Conservation (phyloP, 441 rosid species). For the Aleurites moluccanus region DNA sequence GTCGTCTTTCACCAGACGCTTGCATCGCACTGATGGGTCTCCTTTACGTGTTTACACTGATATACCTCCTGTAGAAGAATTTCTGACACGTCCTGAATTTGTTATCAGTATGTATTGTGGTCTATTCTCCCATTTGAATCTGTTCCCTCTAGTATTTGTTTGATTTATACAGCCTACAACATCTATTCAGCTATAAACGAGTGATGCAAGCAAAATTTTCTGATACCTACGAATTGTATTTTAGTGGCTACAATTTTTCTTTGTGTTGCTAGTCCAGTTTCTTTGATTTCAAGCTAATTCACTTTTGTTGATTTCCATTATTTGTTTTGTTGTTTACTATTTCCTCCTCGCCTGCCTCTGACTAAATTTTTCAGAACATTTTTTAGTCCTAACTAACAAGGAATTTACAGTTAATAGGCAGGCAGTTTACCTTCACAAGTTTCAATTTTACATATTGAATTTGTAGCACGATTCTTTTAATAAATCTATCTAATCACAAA, state of each 20-base stretch:
- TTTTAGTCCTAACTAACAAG: not conserved
- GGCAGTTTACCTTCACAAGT: not conserved
- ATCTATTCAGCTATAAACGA: not conserved
- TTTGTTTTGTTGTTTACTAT: slow-evolving; percentile 10
- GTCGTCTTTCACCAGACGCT: slow-evolving; percentile 40
- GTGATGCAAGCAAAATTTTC: not conserved
- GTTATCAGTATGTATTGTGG: slow-evolving; percentile 61
- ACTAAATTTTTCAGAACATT: not conserved
- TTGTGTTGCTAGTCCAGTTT: not conserved
- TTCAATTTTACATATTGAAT: not conserved
- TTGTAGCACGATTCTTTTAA: not conserved
- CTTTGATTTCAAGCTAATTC: not conserved
- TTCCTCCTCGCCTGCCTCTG: not conserved
- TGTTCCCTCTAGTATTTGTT: not conserved
- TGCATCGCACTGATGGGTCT: slow-evolving; percentile 45
- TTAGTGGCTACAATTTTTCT: not conserved
- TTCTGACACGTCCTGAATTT: slow-evolving; percentile 78
- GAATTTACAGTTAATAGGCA: not conserved
- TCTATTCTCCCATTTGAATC: not conserved
- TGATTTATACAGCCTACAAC: slow-evolving; percentile 1
- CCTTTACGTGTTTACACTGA: slow-evolving; percentile 76
- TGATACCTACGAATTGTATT: not conserved
- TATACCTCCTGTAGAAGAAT: slow-evolving; percentile 84
- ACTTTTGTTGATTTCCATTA: not conserved
- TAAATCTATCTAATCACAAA: not conserved